These are phyloP conservation scores for Nasturtium officinale DNA, from an alignment of 345 rosid species.

Conservation along the genomic window DNA sequence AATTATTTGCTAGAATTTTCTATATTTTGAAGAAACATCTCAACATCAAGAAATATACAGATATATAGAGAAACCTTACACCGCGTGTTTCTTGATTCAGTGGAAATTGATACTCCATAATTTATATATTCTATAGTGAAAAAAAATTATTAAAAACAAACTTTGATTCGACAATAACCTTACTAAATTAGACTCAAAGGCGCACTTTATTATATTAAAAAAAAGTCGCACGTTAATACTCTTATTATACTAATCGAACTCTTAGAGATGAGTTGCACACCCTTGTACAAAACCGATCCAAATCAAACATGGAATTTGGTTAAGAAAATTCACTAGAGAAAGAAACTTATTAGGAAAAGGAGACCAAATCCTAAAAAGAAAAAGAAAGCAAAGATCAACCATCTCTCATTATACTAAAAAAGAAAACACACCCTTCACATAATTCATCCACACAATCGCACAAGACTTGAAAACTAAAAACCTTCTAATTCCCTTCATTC, in stretches of 20 bases:
- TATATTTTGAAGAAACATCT: not conserved
- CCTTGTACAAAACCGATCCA: not conserved
- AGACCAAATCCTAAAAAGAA: not conserved
- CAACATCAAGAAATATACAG: not conserved
- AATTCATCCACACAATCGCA: not conserved
- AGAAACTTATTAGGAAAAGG: not conserved
- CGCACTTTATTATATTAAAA: not conserved
- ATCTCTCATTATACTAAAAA: not conserved
- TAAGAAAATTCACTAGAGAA: too few species aligned
- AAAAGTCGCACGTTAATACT: too few species aligned
- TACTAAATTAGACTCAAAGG: not conserved
- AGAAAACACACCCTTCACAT: not conserved
- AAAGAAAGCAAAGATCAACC: not conserved
- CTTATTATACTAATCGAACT: too few species aligned
- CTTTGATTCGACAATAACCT: not conserved
- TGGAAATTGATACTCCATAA: too few species aligned
- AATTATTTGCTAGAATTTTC: not conserved
- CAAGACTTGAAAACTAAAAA: not conserved
- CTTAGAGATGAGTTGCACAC: too few species aligned
- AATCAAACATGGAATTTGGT: too few species aligned
- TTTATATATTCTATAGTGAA: not conserved
- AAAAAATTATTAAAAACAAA: too few species aligned
- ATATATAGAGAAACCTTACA: not conserved
- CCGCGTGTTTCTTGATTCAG: too few species aligned
- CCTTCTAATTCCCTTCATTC: not conserved